These are phyloP conservation scores for Backusella sp. DNA, from an alignment of 192 early-diverging fungal genomes.

Conservation along the genomic window DNA sequence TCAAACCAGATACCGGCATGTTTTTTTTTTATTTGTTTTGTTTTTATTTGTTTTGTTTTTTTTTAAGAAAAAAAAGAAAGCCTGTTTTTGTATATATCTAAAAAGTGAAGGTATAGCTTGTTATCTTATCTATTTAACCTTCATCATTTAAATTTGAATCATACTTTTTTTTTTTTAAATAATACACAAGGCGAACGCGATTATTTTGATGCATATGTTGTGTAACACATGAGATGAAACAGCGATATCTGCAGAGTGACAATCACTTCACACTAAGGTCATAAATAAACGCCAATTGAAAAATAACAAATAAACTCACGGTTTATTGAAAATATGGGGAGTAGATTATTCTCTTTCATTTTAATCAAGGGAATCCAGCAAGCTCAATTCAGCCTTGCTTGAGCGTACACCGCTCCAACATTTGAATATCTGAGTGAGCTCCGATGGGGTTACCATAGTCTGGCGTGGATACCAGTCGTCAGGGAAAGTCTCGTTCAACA, in stretches of 20 bases:
- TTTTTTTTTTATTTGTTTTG: too few species aligned
- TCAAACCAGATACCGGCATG: too few species aligned
- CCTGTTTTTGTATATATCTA: too few species aligned
- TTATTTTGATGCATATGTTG: not conserved
- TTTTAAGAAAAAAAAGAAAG: too few species aligned
- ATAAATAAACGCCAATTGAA: not conserved
- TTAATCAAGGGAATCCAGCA: not conserved
- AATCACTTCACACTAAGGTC: not conserved
- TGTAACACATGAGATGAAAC: not conserved
- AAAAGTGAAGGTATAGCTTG: too few species aligned
- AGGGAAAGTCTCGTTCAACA: conserved; percentile 8
- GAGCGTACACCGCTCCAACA: not conserved
- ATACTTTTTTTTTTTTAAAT: not conserved
- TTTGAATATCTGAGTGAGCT: not conserved
- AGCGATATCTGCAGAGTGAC: not conserved
- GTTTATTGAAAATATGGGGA: not conserved
- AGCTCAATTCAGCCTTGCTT: not conserved
- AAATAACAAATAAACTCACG: not conserved
- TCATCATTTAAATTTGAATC: too few species aligned
- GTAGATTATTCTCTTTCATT: not conserved
- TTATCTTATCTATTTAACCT: too few species aligned
- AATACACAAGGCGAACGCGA: not conserved
- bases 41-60: too few species aligned
- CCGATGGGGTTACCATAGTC: not conserved
- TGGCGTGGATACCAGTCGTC: conserved; percentile 3